Percentiles rank a stretch among this genome's conserved stretches.
phyloP scores from a whole-genome alignment of 306 rosid species.

The Quercus cerris region DNA sequence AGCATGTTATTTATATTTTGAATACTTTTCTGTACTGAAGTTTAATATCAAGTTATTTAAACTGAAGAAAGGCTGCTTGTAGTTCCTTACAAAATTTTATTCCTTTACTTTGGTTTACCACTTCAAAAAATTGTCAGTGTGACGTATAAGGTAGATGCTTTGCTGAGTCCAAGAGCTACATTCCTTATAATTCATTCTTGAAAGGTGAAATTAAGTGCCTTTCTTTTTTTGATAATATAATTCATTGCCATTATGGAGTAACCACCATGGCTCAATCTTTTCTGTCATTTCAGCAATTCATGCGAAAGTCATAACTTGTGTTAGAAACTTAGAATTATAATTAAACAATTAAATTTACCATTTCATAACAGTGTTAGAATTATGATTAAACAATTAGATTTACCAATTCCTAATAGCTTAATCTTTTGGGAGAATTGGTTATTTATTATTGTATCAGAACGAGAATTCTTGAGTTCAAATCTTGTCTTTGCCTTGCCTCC shows the following conservation, averaged over 20 bases:
- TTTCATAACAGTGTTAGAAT: too few relatives aligned
- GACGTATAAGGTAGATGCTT: not conserved
- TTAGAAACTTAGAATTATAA: too few relatives aligned
- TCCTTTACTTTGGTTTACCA: too few relatives aligned
- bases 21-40: not conserved
- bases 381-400: too few relatives aligned
- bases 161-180: not conserved
- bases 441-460: too few relatives aligned
- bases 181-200: not conserved
- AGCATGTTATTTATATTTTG: not conserved
- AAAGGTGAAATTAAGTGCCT: not conserved
- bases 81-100: not conserved
- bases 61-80: not conserved
- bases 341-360: too few relatives aligned
- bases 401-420: too few relatives aligned
- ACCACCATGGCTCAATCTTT: not conserved
- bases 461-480: too few relatives aligned
- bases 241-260: not conserved
- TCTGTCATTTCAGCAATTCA: not conserved
- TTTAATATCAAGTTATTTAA: not conserved
- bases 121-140: not conserved
- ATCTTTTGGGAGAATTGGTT: too few relatives aligned
- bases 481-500: too few relatives aligned
- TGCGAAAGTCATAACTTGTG: too few relatives aligned
- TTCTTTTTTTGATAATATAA: not conserved